Percentiles rank a stretch among this genome's conserved stretches.
These are phyloP conservation scores for Yamadazyma philogaea DNA, from an alignment of 805 yeast species.

Conservation along the genomic window DNA sequence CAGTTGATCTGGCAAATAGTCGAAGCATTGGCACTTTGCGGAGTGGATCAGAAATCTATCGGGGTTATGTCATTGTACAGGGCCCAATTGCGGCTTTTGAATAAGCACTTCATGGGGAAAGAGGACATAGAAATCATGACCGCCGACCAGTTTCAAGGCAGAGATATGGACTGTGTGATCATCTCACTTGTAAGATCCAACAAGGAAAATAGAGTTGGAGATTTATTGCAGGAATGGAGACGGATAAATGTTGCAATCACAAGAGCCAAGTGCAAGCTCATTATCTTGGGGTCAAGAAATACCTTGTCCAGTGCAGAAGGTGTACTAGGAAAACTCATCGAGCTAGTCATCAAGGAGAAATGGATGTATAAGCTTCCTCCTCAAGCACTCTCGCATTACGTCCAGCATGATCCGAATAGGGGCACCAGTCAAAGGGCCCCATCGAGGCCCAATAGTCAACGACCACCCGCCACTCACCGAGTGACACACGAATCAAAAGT, in stretches of 20 bases:
- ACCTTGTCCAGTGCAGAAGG: constrained; percentile 51
- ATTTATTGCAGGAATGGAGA: constrained; percentile 81
- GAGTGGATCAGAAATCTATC: constrained; percentile 56
- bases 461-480: constrained; percentile 3
- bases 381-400: constrained; percentile 29
- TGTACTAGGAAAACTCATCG: constrained; percentile 58
- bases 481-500: constrained; percentile 12
- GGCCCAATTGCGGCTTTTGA: constrained; percentile 57
- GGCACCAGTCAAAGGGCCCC: background rate
- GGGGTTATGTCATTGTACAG: constrained; percentile 91
- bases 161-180: constrained; percentile 89
- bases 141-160: constrained; percentile 94
- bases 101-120: constrained; percentile 22
- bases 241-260: constrained; percentile 94
- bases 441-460: background rate
- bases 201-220: constrained; percentile 62
- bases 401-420: background rate
- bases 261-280: constrained; percentile 78
- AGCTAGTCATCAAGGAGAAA: constrained; percentile 48
- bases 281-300: constrained; percentile 73
- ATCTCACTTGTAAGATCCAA: constrained; percentile 89
- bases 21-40: constrained; percentile 53
- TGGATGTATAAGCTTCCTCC: constrained; percentile 65
- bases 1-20: constrained; percentile 60
- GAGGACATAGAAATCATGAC: constrained; percentile 73